Base-by-base conservation (phyloP, 2,329 filamentous ascomycete genomes). In the Pezicula carpinea region DNA sequence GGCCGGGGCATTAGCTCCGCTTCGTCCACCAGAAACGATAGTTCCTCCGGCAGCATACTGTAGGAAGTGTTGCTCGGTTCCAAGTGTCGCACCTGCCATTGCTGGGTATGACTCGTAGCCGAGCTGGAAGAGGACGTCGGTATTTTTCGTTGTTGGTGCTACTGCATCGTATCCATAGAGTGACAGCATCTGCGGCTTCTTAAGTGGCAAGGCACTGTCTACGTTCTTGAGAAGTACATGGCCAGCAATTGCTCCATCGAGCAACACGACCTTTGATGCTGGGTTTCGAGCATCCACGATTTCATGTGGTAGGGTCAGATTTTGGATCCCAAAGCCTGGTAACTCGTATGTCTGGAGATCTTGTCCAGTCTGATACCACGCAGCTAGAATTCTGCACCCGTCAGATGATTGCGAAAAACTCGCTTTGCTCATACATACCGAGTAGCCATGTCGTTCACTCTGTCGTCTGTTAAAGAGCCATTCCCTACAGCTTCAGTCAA, bases 361-460 rank as follows among this genome's bases (percentile, higher is more conserved):
- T 59, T 83, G 80, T 10, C 76, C 77, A 39, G 78, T 54, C 53
- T 74, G 66, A 51, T 75, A 81, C 76, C 75, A 81, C 5, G 75
- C 63, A 18, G 76, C 76, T 13, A 80, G 70, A 33, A 79, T 69
- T 36, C 77, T 67, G 21, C 72, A 77, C 6, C 96, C 89, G 89
- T 57, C 85, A 84, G 69, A 95, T n/a, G 14, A 2, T 7, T 95
- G 74, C 3, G 55, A 74, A 58, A 18, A 43, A 50, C 14, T 29
- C 43, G 34, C 65, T 59, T 56, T 82, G 79, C 6, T 73, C 74
- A 33, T 7, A 87, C 74, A 55, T 87, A 79, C 45, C 83, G 75
- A 41, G 69, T 76, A 0, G 72, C 77, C 82, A 85, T 86, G 50
- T 87, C 79, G 42, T 77, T 71, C 0, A 87, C 51, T 3, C 83